Evolutionary conservation across 1,284 basidiomycete genomes (phyloP), one percentile per base, ranked within the genome.

Genomic region (Austropuccinia psidii): DNA sequence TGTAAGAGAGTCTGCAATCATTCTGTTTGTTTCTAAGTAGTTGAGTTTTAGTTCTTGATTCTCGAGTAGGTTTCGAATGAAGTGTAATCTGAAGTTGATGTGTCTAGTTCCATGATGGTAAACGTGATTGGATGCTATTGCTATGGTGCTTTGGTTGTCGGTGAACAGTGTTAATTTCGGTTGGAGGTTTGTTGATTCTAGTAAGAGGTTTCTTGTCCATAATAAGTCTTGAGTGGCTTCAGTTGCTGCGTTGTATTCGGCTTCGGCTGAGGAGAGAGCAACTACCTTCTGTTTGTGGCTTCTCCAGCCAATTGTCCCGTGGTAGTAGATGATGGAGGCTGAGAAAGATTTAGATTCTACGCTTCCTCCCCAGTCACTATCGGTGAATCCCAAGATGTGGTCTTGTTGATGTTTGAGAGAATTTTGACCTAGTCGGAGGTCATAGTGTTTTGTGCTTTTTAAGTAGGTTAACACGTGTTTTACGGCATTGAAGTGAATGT

Each of bases 261-360:
- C 49, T 21, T 66, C 45, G 21, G 39, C 58, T 5, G 60, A 68
- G 29, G 62, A 76, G 8, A 49, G 39, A 19, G 61, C 21, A 7
- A 76, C 60, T 0, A 45, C 31, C 1, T 43, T 33, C 49, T 76
- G 75, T 19, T 65, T 47, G 5, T 60, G 17, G 13, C 68, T 41
- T 9, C 39, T 37, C 41, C 68, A 67, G 1, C 43, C 37, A 17
- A 75, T 57, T 11, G 61, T 50, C 0, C 62, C 50, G 8, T 45
- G 19, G n/a, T 45, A 47, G 43, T 43, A 62, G 9, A 62, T 27
- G 15, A 43, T 17, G 15, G 41, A 41, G 11, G 37, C 43, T 4
- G 27, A 62, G 41, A n/a, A 43, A 5, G 60, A 62, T 47, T 62
- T 62, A 7, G 15, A 11, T 15, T 62, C 43, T 21, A 39, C 45